Conservation (phyloP, 495 filamentous ascomycete genomes). For the Lasiosphaeris hirsuta region DNA sequence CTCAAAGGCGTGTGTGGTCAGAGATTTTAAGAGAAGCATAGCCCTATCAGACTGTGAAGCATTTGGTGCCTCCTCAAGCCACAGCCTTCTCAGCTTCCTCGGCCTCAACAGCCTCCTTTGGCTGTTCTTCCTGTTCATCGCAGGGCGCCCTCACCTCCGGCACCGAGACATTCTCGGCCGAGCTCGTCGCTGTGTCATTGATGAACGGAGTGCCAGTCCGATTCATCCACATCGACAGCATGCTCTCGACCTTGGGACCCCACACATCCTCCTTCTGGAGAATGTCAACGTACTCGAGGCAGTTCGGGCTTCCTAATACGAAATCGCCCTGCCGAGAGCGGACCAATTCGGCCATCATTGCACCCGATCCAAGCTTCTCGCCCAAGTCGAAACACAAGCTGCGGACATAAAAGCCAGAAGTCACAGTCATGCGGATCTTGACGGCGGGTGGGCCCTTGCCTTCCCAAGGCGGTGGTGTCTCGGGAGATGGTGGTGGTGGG, state of each 20-base stretch:
- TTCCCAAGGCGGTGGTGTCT: conserved; percentile 39
- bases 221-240: conserved; percentile 45
- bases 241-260: conserved; percentile 67
- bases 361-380: conserved; percentile 73
- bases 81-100: neutral
- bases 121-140: neutral
- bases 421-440: conserved; percentile 84
- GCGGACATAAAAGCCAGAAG: conserved; percentile 96
- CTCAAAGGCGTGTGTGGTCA: too few relatives aligned
- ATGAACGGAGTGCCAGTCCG: neutral
- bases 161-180: neutral
- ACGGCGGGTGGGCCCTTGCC: conserved; percentile 64
- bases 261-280: conserved; percentile 75
- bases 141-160: neutral
- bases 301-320: conserved; percentile 59
- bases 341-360: conserved; percentile 80
- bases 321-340: conserved; percentile 81
- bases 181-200: too few relatives aligned
- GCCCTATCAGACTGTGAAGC: too few relatives aligned
- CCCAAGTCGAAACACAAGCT: conserved; percentile 91
- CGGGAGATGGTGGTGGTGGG: conserved; percentile 29
- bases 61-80: too few relatives aligned
- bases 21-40: too few relatives aligned
- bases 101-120: neutral
- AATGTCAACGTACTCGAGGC: conserved; percentile 80